Percentiles rank a stretch among this genome's conserved stretches.
These are phyloP conservation scores for Elongisporangium undulatum DNA, from an alignment of 352 stramenopile genomes.

Conservation along the genomic window DNA sequence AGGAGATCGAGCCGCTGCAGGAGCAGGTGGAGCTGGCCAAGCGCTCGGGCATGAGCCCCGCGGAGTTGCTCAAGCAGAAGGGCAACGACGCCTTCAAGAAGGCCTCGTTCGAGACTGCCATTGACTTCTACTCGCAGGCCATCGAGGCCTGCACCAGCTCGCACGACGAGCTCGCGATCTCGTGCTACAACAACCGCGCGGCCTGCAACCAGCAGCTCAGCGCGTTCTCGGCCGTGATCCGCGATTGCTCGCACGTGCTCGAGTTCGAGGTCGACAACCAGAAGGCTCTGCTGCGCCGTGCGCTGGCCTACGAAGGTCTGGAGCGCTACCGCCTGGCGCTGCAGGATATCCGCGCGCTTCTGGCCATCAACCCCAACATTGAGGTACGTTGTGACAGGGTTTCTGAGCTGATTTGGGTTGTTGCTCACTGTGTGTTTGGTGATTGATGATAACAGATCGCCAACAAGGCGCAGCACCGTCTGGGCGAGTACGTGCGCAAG, in stretches of 20 bases:
- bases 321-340: constrained; percentile 91
- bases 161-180: constrained; percentile 79
- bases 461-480: constrained; percentile 87
- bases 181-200: constrained; percentile 94
- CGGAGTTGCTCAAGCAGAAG: constrained; percentile 92
- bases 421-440: not conserved
- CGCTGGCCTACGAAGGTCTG: constrained; percentile 93
- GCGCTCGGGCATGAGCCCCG: constrained; percentile 64
- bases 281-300: constrained; percentile 93
- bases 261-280: constrained; percentile 94
- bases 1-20: constrained; percentile 78
- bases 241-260: constrained; percentile 93
- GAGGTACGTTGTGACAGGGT: constrained; percentile 38
- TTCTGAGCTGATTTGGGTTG: constrained; percentile 1
- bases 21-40: constrained; percentile 56
- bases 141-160: constrained; percentile 77
- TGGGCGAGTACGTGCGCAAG: constrained; percentile 84
- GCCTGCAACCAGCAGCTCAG: constrained; percentile 97
- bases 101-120: constrained; percentile 87
- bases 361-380: constrained; percentile 86
- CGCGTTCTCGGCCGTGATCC: constrained; percentile 95
- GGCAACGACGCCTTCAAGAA: constrained; percentile 93
- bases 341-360: constrained; percentile 82
- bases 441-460: constrained; percentile 40
- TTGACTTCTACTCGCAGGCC: constrained; percentile 92